These are phyloP conservation scores for Galeopsis tetrahit DNA, from an alignment of 257 asterid genomes.

Conservation along the genomic window DNA sequence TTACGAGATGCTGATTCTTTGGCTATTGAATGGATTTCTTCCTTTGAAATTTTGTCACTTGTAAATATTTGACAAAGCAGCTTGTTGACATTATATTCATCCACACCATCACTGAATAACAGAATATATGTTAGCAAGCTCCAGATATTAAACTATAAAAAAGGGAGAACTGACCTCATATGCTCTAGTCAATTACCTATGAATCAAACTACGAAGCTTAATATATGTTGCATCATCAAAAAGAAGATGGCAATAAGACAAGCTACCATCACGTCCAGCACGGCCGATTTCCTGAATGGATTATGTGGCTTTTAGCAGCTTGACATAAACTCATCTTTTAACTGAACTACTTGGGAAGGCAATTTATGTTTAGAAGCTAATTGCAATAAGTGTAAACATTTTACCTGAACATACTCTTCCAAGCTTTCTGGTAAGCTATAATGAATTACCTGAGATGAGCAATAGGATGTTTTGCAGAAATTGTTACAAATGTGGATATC, in stretches of 20 bases:
- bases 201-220: constrained; percentile 88
- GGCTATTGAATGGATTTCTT: constrained; percentile 59
- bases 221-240: constrained; percentile 76
- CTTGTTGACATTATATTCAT: constrained; percentile 82
- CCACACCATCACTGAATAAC: constrained; percentile 87
- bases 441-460: constrained; percentile 78
- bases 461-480: constrained; percentile 29
- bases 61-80: constrained; percentile 74
- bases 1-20: constrained; percentile 85
- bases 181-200: constrained; percentile 59
- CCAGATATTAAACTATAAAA: constrained; percentile 30
- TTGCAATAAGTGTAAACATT: constrained; percentile 25
- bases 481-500: constrained; percentile 16
- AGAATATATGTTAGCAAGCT: constrained; percentile 28
- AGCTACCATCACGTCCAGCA: constrained; percentile 98
- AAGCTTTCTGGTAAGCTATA: constrained; percentile 94
- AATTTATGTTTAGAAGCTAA: not conserved
- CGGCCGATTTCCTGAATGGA: constrained; percentile 92
- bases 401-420: constrained; percentile 98
- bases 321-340: not conserved
- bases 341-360: constrained; percentile 32
- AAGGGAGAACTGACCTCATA: constrained; percentile 31
- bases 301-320: constrained; percentile 34
- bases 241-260: constrained; percentile 86
- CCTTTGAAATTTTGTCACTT: constrained; percentile 44